phyloP scores from a whole-genome alignment of 2,329 filamentous ascomycete species.

The Stagonosporopsis rhizophila region DNA sequence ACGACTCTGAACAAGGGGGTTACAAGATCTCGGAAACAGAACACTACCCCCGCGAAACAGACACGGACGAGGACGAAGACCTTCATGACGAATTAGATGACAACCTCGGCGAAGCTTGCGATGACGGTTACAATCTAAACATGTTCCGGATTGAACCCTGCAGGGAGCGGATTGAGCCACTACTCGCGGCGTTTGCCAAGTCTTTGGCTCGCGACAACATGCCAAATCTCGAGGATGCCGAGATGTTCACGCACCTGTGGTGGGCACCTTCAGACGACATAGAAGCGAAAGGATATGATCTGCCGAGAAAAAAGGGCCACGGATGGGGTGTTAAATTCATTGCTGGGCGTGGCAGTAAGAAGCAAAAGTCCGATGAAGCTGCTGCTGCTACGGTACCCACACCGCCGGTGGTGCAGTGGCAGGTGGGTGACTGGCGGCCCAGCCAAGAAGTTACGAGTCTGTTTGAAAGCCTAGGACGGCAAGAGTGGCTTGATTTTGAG shows the following conservation, averaged over 20 bases:
- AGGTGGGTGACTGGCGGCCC: constrained; percentile 22
- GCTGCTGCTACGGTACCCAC: constrained; percentile 13
- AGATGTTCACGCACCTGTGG: constrained; percentile 23
- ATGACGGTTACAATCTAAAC: constrained; percentile 8
- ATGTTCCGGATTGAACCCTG: constrained; percentile 21
- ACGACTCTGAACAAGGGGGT: constrained; percentile 23
- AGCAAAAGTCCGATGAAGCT: background rate
- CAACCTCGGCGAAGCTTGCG: background rate
- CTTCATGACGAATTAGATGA: background rate
- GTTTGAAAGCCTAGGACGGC: constrained; percentile 18
- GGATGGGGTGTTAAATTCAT: constrained; percentile 22
- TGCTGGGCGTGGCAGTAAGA: constrained; percentile 10
- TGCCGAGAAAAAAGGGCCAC: constrained; percentile 19
- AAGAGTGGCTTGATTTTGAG: constrained; percentile 19
- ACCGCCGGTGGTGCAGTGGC: constrained; percentile 22
- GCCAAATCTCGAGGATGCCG: constrained; percentile 18
- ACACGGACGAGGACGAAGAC: constrained; percentile 8
- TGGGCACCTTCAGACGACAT: constrained; percentile 15
- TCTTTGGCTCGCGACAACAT: constrained; percentile 18
- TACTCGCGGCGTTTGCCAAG: constrained; percentile 21
- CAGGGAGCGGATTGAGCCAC: constrained; percentile 20
- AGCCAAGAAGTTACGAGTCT: constrained; percentile 17
- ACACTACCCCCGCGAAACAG: constrained; percentile 13
- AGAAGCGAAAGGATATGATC: constrained; percentile 7
- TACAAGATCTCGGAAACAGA: constrained; percentile 21